Conservation (phyloP, 2,329 filamentous ascomycete species). For the Xylariaceae sp. region DNA sequence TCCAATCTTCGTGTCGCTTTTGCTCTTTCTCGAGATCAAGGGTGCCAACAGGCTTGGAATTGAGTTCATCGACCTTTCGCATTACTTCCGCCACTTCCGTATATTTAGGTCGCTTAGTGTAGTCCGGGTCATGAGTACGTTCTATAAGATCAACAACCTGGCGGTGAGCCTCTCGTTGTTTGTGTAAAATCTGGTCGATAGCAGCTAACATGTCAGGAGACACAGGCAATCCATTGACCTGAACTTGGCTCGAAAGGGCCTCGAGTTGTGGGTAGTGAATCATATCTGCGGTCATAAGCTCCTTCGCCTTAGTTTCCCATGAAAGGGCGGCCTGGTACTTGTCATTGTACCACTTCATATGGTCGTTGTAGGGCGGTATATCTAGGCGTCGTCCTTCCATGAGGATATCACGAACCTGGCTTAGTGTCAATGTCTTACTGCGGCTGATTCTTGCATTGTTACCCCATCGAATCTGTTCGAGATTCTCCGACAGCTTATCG, state of each 20-base stretch:
- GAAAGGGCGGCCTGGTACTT: conserved; percentile 70
- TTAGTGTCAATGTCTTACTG: conserved; percentile 62
- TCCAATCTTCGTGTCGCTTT: conserved; percentile 97
- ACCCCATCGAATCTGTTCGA: conserved; percentile 86
- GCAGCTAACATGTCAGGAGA: conserved; percentile 70
- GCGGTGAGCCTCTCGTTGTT: conserved; percentile 89
- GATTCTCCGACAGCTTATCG: conserved; percentile 69
- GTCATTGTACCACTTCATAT: conserved; percentile 69
- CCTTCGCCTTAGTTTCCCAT: conserved; percentile 90
- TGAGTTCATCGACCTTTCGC: conserved; percentile 79
- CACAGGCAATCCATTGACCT: conserved; percentile 65
- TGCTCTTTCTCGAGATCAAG: conserved; percentile 91
- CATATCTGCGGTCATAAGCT: conserved; percentile 84
- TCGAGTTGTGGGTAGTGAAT: conserved; percentile 95
- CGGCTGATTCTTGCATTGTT: conserved; percentile 64
- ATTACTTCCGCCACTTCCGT: conserved; percentile 85
- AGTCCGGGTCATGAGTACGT: conserved; percentile 67
- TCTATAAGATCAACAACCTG: conserved; percentile 79
- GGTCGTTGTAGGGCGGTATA: conserved; percentile 73
- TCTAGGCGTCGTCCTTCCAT: conserved; percentile 70
- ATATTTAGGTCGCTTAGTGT: conserved; percentile 77
- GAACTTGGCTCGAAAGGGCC: conserved; percentile 78
- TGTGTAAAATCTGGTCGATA: conserved; percentile 89
- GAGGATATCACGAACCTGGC: conserved; percentile 75
- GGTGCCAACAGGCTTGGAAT: conserved; percentile 86